phyloP scores from a whole-genome alignment of 2,329 filamentous ascomycete genomes.

The Whalleya microplaca region DNA sequence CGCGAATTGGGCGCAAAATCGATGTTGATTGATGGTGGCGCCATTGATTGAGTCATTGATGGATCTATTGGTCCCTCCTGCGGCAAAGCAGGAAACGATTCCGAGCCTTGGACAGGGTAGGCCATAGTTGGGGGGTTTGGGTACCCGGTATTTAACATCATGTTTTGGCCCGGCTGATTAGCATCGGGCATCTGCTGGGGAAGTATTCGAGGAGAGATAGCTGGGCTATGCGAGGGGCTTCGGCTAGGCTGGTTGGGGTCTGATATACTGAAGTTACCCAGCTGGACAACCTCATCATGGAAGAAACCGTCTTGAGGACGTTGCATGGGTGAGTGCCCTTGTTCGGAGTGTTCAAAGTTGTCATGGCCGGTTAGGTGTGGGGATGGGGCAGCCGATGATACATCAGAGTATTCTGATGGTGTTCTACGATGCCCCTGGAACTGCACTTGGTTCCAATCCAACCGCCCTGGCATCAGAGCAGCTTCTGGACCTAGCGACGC shows the following conservation, averaged over 20 bases:
- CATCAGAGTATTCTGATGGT: conserved; percentile 90
- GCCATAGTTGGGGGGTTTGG: conserved; percentile 49
- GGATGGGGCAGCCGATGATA: conserved; percentile 83
- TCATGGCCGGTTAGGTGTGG: conserved; percentile 81
- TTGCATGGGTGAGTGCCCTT: conserved; percentile 80
- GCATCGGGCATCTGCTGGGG: conserved; percentile 60
- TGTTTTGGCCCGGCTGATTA: conserved; percentile 50
- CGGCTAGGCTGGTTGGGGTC: conserved; percentile 71
- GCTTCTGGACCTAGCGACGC: conserved; percentile 61
- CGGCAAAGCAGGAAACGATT: conserved; percentile 57
- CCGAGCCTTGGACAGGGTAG: conserved; percentile 43
- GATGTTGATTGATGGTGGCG: conserved; percentile 92
- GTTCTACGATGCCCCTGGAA: conserved; percentile 84
- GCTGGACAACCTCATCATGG: conserved; percentile 77
- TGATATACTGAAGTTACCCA: conserved; percentile 80
- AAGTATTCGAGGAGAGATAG: conserved; percentile 65
- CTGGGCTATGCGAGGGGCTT: conserved; percentile 77
- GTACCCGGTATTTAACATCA: conserved; percentile 49
- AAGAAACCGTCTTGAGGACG: conserved; percentile 75
- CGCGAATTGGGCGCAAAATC: conserved; percentile 81
- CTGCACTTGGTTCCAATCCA: conserved; percentile 59
- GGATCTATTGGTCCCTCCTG: conserved; percentile 54
- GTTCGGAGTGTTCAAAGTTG: conserved; percentile 72
- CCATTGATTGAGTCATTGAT: conserved; percentile 73
- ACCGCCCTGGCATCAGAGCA: conserved; percentile 57